Evolutionary conservation across 805 yeast genomes (phyloP).

Genomic region (Hanseniaspora guilliermondii): DNA sequence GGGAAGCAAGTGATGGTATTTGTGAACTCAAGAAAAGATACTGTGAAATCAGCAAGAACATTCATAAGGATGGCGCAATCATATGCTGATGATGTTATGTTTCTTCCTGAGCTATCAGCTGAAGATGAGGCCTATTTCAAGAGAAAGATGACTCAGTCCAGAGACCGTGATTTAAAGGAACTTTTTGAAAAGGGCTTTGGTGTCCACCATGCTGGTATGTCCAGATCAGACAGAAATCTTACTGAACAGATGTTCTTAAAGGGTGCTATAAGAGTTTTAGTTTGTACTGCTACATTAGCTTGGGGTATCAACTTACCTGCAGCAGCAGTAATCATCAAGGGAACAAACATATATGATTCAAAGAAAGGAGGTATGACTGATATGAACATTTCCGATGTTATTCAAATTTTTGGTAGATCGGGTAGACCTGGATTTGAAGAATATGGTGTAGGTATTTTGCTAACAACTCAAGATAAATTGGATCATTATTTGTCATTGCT

Average conservation of each 20-base stretch:
- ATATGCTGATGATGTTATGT: conserved; percentile 41
- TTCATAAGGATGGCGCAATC: conserved; percentile 57
- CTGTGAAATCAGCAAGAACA: conserved; percentile 66
- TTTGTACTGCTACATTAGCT: conserved; percentile 95
- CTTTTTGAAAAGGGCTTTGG: conserved; percentile 76
- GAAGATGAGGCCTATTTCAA: conserved; percentile 30
- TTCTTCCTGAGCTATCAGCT: conserved; percentile 20
- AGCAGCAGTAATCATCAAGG: conserved; percentile 90
- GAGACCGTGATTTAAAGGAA: conserved; percentile 70
- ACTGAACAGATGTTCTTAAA: conserved; percentile 75
- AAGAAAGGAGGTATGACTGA: conserved; percentile 91
- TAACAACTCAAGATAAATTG: conserved; percentile 68
- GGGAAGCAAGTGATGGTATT: conserved; percentile 93
- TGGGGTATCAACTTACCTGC: conserved; percentile 99
- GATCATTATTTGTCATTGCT: conserved; percentile 82
- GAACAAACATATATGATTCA: conserved; percentile 90
- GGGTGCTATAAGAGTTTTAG: conserved; percentile 79
- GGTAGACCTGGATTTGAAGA: conserved; percentile 96
- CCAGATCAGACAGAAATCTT: conserved; percentile 75
- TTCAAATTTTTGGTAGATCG: conserved; percentile 97
- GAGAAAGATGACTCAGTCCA: conserved; percentile 58
- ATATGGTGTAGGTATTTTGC: conserved; percentile 82
- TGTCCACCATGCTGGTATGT: conserved; percentile 94
- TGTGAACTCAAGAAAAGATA: conserved; percentile 91
- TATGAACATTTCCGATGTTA: conserved; percentile 88